These are phyloP conservation scores for Mucor sp. DNA, from an alignment of 371 early-diverging fungal species.

Conservation along the genomic window DNA sequence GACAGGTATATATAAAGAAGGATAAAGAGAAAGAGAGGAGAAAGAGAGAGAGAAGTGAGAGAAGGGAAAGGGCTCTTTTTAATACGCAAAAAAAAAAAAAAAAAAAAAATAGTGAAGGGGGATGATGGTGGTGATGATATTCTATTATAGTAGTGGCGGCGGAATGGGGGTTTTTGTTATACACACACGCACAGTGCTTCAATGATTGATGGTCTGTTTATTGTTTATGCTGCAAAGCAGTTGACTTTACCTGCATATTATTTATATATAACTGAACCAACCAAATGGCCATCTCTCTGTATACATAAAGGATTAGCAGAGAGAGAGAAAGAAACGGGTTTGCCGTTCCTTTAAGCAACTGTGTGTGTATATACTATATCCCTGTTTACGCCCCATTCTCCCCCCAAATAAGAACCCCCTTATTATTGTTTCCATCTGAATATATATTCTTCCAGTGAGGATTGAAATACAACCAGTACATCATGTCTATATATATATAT, in stretches of 20 bases:
- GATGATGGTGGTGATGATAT: neutral
- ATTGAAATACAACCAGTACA: conserved; percentile 19
- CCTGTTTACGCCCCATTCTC: conserved; percentile 7
- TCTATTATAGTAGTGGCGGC: conserved; percentile 11
- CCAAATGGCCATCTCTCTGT: conserved; percentile 5
- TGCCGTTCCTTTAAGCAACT: conserved; percentile 20
- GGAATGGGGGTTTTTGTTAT: conserved; percentile 4
- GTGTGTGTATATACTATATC: conserved; percentile 4
- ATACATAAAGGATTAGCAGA: neutral
- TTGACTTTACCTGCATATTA: conserved; percentile 43
- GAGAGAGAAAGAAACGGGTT: conserved; percentile 14
- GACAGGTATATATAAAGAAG: neutral
- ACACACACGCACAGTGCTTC: conserved; percentile 5
- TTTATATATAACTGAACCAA: conserved; percentile 14
- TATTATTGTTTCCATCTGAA: conserved; percentile 14
- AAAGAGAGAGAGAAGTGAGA: neutral
- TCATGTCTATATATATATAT: neutral
- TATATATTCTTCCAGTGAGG: conserved; percentile 5
- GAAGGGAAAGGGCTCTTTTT: neutral
- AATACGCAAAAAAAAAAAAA: neutral
- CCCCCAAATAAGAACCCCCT: neutral
- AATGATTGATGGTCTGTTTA: conserved; percentile 31
- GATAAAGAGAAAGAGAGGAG: conserved; percentile 5
- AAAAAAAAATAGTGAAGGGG: neutral
- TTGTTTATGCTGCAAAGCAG: conserved; percentile 31